Evolutionary conservation across 2,329 filamentous ascomycete genomes (phyloP), one percentile per base, ranked within the genome.

Genomic region (Ascochyta fabae): DNA sequence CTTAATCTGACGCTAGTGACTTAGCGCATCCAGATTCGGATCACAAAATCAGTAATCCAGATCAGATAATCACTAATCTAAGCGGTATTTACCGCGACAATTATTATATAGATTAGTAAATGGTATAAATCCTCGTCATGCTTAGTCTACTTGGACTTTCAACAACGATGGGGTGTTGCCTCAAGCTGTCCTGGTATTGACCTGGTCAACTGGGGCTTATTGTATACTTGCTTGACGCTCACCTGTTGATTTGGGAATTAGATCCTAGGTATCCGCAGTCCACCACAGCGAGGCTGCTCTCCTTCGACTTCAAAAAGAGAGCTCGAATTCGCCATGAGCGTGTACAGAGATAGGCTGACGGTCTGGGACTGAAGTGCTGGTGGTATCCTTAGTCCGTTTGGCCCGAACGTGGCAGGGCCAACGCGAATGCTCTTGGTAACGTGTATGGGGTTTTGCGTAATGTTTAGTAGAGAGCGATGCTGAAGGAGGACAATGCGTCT

Each of bases 211-310:
- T 22, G 26, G 19, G 6, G 9, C 7, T 10, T 10, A 1, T 19
- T 7, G 24, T 10, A 8, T 13, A 9, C n/a, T 12, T 12, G 13
- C 10, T 43, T 5, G 3, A 9, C 19, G 6, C 39, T 22, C 33
- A 55, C 53, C 35, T 45, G 34, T 13, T 44, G 22, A 9, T 19
- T n/a, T 26, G 29, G n/a, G 2, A 24, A 13, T 39, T 12, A 6
- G 24, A 19, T 4, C 41, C 36, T 12, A 19, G 19, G 19, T 3
- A 33, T 7, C 22, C 27, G 46, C 7, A 56, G 13, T 15, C 53
- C 53, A 9, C 53, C 53, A 23, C 53, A 56, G 31, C 53, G 53
- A 26, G 53, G 53, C 15, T 56, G 53, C 22, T 29, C 22, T 12
- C 24, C 53, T 12, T 51, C 47, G 3, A 33, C 10, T 13, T 44